These are phyloP conservation scores for Lipomyces oligophaga DNA, from an alignment of 805 yeast species.

Conservation along the genomic window DNA sequence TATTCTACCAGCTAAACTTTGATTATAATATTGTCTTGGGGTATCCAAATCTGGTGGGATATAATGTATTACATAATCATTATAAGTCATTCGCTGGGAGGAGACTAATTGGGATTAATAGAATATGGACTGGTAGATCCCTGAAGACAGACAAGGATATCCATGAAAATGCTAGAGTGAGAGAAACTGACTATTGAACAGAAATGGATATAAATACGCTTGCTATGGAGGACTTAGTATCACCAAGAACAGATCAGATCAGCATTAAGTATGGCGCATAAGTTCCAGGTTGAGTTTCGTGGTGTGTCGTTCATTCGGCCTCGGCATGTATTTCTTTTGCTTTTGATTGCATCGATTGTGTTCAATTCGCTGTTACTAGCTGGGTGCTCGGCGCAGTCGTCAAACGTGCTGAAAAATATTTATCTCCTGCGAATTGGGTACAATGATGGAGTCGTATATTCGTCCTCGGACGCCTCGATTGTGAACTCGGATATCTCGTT, in stretches of 20 bases:
- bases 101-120: neutral
- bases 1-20: too few species aligned
- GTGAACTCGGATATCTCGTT: conserved; percentile 11
- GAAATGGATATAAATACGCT: neutral
- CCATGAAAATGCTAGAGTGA: neutral
- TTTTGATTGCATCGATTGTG: conserved; percentile 13
- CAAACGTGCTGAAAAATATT: conserved; percentile 13
- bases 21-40: too few species aligned
- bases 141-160: neutral
- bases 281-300: neutral
- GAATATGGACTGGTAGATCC: neutral
- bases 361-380: conserved; percentile 23
- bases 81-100: neutral
- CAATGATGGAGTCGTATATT: conserved; percentile 21
- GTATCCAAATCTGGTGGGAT: neutral
- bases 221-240: neutral
- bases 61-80: neutral
- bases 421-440: conserved; percentile 22
- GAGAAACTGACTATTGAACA: too few species aligned
- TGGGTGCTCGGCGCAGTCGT: conserved; percentile 24
- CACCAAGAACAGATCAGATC: neutral
- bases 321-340: conserved; percentile 19
- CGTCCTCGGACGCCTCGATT: conserved; percentile 7
- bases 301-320: conserved; percentile 23
- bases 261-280: neutral